phyloP scores from a whole-genome alignment of 2,329 filamentous ascomycete species.

The Ophidiomyces ophidiicola region DNA sequence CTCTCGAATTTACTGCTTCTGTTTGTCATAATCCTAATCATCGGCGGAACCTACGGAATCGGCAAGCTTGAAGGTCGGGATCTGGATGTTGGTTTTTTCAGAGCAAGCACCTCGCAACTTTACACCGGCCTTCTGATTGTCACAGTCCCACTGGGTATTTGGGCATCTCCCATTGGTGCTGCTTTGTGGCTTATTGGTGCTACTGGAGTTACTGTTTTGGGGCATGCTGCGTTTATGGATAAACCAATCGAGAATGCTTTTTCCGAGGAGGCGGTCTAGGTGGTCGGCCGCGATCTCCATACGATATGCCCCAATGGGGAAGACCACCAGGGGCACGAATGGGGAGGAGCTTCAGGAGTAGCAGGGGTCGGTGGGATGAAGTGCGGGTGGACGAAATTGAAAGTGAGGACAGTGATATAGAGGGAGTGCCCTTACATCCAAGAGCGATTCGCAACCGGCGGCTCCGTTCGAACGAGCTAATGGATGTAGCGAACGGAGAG shows the following conservation, averaged over 20 bases:
- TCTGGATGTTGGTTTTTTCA: constrained; percentile 70
- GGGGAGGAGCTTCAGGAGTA: constrained; percentile 49
- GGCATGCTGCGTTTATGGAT: constrained; percentile 91
- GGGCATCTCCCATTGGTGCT: constrained; percentile 71
- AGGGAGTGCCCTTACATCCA: constrained; percentile 14
- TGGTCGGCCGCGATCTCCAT: constrained; percentile 99
- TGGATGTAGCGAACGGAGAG: constrained; percentile 1
- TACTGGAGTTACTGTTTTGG: constrained; percentile 82
- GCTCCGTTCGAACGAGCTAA: background rate
- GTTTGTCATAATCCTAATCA: constrained; percentile 82
- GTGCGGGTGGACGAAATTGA: constrained; percentile 55
- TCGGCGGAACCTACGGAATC: constrained; percentile 80
- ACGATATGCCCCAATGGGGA: constrained; percentile 88
- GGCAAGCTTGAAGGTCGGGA: constrained; percentile 81
- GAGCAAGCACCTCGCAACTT: constrained; percentile 80
- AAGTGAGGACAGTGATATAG: constrained; percentile 37
- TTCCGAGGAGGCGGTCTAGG: constrained; percentile 99
- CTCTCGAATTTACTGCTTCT: constrained; percentile 76
- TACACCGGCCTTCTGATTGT: constrained; percentile 80
- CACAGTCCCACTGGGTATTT: constrained; percentile 71
- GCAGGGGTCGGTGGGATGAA: constrained; percentile 41
- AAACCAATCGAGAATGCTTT: constrained; percentile 99
- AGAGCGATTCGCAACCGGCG: background rate
- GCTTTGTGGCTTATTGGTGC: constrained; percentile 94
- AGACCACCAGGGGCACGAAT: constrained; percentile 86